phyloP scores from a whole-genome alignment of 441 rosid genomes.

The Dalechampia spathulata region DNA sequence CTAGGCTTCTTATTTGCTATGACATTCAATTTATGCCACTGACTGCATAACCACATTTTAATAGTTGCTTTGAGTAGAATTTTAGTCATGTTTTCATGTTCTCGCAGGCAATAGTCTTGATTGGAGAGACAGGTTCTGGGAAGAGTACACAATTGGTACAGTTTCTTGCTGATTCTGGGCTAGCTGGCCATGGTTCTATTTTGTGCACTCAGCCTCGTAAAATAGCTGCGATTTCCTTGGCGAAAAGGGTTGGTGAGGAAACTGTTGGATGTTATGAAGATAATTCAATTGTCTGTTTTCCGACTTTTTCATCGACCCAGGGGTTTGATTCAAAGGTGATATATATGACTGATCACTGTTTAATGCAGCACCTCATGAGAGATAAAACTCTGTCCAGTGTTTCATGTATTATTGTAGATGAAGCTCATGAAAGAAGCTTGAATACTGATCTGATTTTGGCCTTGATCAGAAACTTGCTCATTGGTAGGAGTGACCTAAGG shows the following conservation, averaged over 20 bases:
- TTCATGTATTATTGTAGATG: conserved; percentile 80
- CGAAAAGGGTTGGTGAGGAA: conserved; percentile 70
- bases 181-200: conserved; percentile 47
- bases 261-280: conserved; percentile 57
- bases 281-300: conserved; percentile 38
- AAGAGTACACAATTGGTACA: conserved; percentile 94
- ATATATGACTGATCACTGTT: conserved; percentile 81
- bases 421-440: conserved; percentile 97
- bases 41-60: too few species aligned
- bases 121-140: conserved; percentile 97
- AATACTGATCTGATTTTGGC: conserved; percentile 89
- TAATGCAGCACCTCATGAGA: conserved; percentile 66
- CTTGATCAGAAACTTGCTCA: conserved; percentile 57
- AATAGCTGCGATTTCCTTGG: conserved; percentile 73
- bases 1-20: too few species aligned
- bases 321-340: conserved; percentile 49
- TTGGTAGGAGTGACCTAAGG: conserved; percentile 50
- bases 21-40: too few species aligned
- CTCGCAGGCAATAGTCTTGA: conserved; percentile 60
- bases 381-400: conserved; percentile 64
- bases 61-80: background rate
- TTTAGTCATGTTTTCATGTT: conserved; percentile 12
- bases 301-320: conserved; percentile 56
- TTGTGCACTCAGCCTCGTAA: conserved; percentile 92
- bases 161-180: conserved; percentile 83